Percentiles rank a stretch among this genome's conserved stretches.
Evolutionary conservation across 148 eudicot species (phyloP).

Genomic region (Vaccinium darrowii): DNA sequence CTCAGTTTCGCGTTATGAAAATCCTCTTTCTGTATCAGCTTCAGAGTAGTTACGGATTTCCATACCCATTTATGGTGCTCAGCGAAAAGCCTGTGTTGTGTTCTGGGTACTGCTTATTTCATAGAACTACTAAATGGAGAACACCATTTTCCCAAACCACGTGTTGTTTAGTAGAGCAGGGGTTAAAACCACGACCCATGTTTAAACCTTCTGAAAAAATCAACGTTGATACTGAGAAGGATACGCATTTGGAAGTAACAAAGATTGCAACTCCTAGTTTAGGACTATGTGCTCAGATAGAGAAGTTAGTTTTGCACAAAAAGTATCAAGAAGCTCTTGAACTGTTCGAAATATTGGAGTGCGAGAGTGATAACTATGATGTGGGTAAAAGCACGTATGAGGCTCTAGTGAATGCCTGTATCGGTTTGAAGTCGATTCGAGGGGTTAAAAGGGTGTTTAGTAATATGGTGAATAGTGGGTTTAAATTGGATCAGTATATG

Average conservation of each 20-base stretch:
- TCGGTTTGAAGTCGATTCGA: conserved; percentile 61
- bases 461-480: conserved; percentile 48
- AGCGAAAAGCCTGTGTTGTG: conserved; percentile 21
- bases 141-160: conserved; percentile 26
- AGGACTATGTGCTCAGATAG: conserved; percentile 57
- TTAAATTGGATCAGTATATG: conserved; percentile 66
- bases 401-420: conserved; percentile 71
- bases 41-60: conserved; percentile 26
- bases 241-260: conserved; percentile 11
- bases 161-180: conserved; percentile 45
- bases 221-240: conserved; percentile 25
- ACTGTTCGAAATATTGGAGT: conserved; percentile 72
- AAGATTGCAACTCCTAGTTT: conserved; percentile 14
- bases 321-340: conserved; percentile 70
- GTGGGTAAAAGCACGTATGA: conserved; percentile 53
- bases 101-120: conserved; percentile 23
- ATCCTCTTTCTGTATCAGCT: conserved; percentile 28
- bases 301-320: conserved; percentile 47
- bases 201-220: conserved; percentile 33
- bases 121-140: conserved; percentile 21
- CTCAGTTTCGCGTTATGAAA: conserved; percentile 33
- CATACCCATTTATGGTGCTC: conserved; percentile 10
- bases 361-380: conserved; percentile 35
- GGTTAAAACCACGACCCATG: conserved; percentile 52
- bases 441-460: conserved; percentile 68